A percentile compares a stretch with the other conserved stretches of the same genome.
Conservation (phyloP, 768 basidiomycete species). For the Boletus bicolor region DNA sequence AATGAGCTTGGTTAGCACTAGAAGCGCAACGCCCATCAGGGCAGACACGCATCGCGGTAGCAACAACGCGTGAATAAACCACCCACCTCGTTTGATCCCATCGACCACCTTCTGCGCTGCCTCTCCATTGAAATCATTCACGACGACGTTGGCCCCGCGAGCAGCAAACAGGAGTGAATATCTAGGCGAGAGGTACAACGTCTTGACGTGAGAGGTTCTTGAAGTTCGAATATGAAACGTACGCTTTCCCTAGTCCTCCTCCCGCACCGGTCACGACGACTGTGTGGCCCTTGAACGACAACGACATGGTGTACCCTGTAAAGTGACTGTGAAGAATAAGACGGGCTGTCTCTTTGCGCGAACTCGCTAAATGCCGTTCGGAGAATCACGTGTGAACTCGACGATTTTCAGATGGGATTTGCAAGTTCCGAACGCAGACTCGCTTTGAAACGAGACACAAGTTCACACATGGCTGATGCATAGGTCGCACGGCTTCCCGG, state of each 20-base stretch:
- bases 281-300: conserved; percentile 86
- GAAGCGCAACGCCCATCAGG: neutral
- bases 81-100: conserved; percentile 75
- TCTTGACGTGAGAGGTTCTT: neutral
- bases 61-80: neutral
- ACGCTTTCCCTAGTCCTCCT: conserved; percentile 92
- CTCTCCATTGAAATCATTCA: conserved; percentile 88
- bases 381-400: conserved; percentile 14
- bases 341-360: too few relatives aligned
- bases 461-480: too few relatives aligned
- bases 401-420: neutral
- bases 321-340: neutral
- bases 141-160: conserved; percentile 89
- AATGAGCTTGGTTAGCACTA: neutral
- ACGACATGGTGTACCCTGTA: conserved; percentile 30
- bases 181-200: conserved; percentile 37
- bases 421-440: neutral
- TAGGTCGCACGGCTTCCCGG: too few relatives aligned
- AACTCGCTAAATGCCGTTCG: neutral
- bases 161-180: conserved; percentile 92
- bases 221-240: conserved; percentile 30
- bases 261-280: conserved; percentile 95
- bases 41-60: neutral
- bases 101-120: conserved; percentile 92
- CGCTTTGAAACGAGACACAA: too few relatives aligned